Evolutionary conservation across 1,139 yeast species (phyloP), one percentile per base, ranked within the genome.

Genomic region (Geotrichum citri-aurantii): DNA sequence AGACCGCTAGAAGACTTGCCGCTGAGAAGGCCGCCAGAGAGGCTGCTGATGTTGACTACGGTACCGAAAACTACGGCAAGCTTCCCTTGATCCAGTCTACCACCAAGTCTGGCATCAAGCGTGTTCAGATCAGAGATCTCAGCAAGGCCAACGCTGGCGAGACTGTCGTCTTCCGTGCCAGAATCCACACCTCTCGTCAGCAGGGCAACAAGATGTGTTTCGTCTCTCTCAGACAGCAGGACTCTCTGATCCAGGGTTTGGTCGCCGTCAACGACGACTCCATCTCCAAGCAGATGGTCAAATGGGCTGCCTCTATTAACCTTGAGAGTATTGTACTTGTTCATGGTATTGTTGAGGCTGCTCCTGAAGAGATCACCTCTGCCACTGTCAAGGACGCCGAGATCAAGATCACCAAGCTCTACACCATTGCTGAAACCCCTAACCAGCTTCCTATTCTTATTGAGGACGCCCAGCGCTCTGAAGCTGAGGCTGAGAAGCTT

Each of bases 181-280:
- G 99, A 77, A 82, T 91, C 50, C 98, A 93, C 75, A 90, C 84
- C 65, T 82, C 95, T 19, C 88, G 99, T 79, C 88, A 90, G 71
- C 97, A 93, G 75, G 96, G 97, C 74, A 96, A 96, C 69, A 91
- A 95, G 66, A 85, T 93, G 88, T 83, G 90, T 57, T 93, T 93
- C 74, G 76, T 93, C 68, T 84, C 95, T 29, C 83, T 93, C 69
- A 88, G 99, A 79, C 99, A 93, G 78, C 96, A 90, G 77, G 78
- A 83, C 59, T 81, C 83, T 60, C 76, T 87, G 69, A 82, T 92
- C 67, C 98, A 92, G 79, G 96, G 89, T 60, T 81, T 93, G 65
- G 79, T 90, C 64, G 88, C 88, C 72, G 82, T 85, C 62, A 82
- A 84, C 69, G 82, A 81, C 62, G 81, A 80, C 33, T 77, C 84